phyloP scores from a whole-genome alignment of 345 rosid genomes.

The Brassica carinata region DNA sequence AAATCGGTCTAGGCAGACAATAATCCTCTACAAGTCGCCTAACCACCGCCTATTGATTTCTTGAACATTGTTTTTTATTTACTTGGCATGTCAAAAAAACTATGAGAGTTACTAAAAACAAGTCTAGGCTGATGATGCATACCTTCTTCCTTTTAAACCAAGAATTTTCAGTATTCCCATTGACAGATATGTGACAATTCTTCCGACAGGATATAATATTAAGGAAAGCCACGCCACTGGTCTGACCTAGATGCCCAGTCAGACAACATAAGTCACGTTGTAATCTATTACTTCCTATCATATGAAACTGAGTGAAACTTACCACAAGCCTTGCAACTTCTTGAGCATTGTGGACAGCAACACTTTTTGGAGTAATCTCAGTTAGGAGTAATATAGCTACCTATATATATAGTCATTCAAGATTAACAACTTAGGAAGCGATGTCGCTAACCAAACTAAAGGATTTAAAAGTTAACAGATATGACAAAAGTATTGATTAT shows the following conservation, averaged over 20 bases:
- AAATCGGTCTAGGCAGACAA: too few relatives aligned
- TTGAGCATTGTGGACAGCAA: slow-evolving; percentile 93
- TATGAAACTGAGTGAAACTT: slow-evolving; percentile 29
- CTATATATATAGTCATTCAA: slow-evolving; percentile 45
- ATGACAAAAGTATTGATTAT: background rate
- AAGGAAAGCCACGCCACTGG: slow-evolving; percentile 99
- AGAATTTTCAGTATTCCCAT: slow-evolving; percentile 96
- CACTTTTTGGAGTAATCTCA: slow-evolving; percentile 98
- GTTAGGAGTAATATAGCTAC: slow-evolving; percentile 91
- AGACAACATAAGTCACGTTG: slow-evolving; percentile 35
- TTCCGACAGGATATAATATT: slow-evolving; percentile 89
- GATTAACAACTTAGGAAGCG: background rate
- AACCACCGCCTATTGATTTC: too few relatives aligned
- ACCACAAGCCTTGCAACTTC: slow-evolving; percentile 98
- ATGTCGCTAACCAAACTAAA: background rate
- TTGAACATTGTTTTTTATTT: too few relatives aligned
- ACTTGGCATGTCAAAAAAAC: background rate
- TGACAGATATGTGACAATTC: slow-evolving; percentile 87
- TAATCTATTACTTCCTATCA: background rate
- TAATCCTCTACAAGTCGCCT: too few relatives aligned
- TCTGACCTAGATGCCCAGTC: slow-evolving; percentile 71
- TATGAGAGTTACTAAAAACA: slow-evolving; percentile 8
- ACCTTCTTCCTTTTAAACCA: slow-evolving; percentile 96
- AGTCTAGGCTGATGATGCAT: slow-evolving; percentile 33
- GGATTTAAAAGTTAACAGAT: background rate